Percentiles rank a stretch among this genome's conserved stretches.
Evolutionary conservation across 2,329 filamentous ascomycete species (phyloP).

Genomic region (Esteya vermicola): DNA sequence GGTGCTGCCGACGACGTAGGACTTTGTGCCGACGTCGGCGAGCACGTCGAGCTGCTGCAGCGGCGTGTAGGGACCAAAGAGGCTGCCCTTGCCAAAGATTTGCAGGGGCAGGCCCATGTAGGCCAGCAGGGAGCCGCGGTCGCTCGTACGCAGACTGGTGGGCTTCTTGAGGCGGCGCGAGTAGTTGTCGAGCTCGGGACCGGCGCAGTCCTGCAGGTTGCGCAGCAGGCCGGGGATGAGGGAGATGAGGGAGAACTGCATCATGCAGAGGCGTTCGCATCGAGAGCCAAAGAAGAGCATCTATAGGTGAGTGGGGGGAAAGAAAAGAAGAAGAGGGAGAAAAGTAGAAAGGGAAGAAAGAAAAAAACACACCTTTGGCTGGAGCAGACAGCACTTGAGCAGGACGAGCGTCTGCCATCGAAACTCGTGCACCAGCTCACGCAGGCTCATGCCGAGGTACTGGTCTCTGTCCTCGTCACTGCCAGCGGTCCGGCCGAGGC

Average conservation of each 20-base stretch:
- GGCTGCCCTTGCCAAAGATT: constrained; percentile 87
- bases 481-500: too few species aligned
- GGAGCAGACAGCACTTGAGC: constrained; percentile 83
- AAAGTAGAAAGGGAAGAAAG: too few species aligned
- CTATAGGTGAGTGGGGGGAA: constrained; percentile 28
- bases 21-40: constrained; percentile 87
- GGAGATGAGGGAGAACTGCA: constrained; percentile 92
- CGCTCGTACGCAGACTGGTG: constrained; percentile 79
- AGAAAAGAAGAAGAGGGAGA: too few species aligned
- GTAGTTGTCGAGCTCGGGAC: constrained; percentile 79
- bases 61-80: constrained; percentile 94
- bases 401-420: constrained; percentile 88
- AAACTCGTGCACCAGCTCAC: constrained; percentile 88
- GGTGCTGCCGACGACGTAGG: constrained; percentile 92
- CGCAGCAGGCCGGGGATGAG: constrained; percentile 86
- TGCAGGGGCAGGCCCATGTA: constrained; percentile 94
- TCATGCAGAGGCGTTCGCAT: constrained; percentile 92
- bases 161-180: constrained; percentile 62
- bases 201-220: constrained; percentile 86
- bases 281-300: constrained; percentile 98
- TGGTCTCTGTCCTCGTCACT: constrained; percentile 68
- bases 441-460: constrained; percentile 74
- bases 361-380: constrained; percentile 60
- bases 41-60: constrained; percentile 85
- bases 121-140: constrained; percentile 73